Conservation (phyloP, 2,329 filamentous ascomycete species). For the Cercospora berteroae region DNA sequence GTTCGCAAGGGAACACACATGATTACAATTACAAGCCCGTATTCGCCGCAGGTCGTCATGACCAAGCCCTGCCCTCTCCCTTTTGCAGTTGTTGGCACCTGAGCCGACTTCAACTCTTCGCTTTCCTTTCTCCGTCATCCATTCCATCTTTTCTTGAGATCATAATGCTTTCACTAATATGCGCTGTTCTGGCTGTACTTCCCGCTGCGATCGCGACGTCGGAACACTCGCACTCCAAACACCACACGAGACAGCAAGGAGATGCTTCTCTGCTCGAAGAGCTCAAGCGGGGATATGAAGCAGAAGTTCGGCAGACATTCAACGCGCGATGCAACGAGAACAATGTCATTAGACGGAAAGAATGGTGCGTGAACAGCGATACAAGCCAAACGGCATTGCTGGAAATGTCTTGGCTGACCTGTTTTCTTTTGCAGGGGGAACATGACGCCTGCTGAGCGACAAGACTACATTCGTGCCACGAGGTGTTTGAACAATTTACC, state of each 20-base stretch:
- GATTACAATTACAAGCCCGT: not conserved
- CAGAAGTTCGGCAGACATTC: not conserved
- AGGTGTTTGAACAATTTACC: constrained; percentile 28
- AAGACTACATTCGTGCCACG: constrained; percentile 29
- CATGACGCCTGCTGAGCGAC: constrained; percentile 27
- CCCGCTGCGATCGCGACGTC: not conserved
- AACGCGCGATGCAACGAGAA: constrained; percentile 26
- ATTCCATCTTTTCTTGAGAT: not conserved
- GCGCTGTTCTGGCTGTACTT: not conserved
- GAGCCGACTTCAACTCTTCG: not conserved
- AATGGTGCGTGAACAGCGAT: constrained; percentile 26
- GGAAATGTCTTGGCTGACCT: not conserved
- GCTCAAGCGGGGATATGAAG: not conserved
- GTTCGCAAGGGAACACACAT: not conserved
- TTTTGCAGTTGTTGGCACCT: not conserved
- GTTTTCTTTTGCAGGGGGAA: constrained; percentile 20
- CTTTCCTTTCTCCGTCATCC: not conserved
- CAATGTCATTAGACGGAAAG: constrained; percentile 27
- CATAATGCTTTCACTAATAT: not conserved
- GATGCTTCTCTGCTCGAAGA: not conserved
- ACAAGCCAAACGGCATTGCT: not conserved
- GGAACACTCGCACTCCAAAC: not conserved
- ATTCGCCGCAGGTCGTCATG: not conserved
- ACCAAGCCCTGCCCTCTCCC: not conserved
- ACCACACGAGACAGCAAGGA: not conserved